Evolutionary conservation across 306 rosid genomes (phyloP).

Genomic region (Rosa chinensis): DNA sequence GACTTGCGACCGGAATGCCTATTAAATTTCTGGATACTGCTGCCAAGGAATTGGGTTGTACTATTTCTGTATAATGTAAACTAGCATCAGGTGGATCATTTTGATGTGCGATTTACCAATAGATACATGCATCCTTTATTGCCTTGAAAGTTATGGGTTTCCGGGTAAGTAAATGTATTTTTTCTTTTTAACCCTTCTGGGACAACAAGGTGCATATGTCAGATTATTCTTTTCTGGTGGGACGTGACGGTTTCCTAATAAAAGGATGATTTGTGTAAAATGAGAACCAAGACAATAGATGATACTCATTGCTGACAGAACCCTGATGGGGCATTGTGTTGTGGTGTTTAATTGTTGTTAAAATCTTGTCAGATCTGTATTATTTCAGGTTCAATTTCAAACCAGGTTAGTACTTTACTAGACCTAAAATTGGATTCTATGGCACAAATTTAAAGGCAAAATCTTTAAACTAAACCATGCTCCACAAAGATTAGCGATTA

Average conservation of each 20-base stretch:
- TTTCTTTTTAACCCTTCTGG: neutral
- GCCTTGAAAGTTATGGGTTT: conserved; percentile 16
- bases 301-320: neutral
- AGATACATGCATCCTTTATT: conserved; percentile 11
- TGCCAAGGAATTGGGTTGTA: conserved; percentile 79
- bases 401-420: neutral
- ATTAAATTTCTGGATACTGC: conserved; percentile 69
- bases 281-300: neutral
- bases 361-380: neutral
- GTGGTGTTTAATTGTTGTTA: neutral
- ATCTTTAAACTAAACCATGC: too few relatives aligned
- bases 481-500: too few relatives aligned
- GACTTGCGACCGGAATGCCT: conserved; percentile 63
- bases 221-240: conserved; percentile 1
- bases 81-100: conserved; percentile 38
- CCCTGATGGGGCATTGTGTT: neutral
- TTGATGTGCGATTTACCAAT: conserved; percentile 24
- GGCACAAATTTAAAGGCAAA: too few relatives aligned
- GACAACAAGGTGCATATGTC: conserved; percentile 4
- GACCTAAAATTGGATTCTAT: too few relatives aligned
- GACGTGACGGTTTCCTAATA: neutral
- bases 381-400: neutral
- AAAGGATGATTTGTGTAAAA: neutral
- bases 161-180: conserved; percentile 18
- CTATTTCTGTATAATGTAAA: conserved; percentile 54